Percentiles rank a stretch among this genome's conserved stretches.
These are phyloP conservation scores for Starmera caribaea DNA, from an alignment of 805 yeast species.

Conservation along the genomic window DNA sequence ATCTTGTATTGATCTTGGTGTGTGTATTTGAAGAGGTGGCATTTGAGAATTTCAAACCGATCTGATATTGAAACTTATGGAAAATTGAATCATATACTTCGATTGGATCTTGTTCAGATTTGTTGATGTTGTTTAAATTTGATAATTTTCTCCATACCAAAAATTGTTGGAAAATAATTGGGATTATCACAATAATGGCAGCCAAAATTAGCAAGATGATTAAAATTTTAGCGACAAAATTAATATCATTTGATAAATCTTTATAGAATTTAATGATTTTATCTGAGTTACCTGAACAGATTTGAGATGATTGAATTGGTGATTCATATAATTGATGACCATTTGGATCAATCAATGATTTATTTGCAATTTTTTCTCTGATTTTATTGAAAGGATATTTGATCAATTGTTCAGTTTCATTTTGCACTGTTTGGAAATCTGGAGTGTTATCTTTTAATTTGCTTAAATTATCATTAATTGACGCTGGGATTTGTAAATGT, in stretches of 20 bases:
- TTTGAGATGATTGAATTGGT: slow-evolving; percentile 18
- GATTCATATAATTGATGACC: slow-evolving; percentile 31
- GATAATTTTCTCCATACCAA: slow-evolving; percentile 37
- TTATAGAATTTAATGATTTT: slow-evolving; percentile 30
- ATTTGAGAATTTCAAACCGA: slow-evolving; percentile 10
- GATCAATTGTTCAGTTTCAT: slow-evolving; percentile 44
- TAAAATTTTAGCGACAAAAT: slow-evolving; percentile 27
- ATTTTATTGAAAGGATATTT: slow-evolving; percentile 49
- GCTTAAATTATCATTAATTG: slow-evolving; percentile 50
- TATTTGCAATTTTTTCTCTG: slow-evolving; percentile 28
- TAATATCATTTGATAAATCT: slow-evolving; percentile 22
- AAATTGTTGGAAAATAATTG: slow-evolving; percentile 35
- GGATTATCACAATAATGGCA: slow-evolving; percentile 33
- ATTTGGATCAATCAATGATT: slow-evolving; percentile 12
- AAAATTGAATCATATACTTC: slow-evolving; percentile 13
- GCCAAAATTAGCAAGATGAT: slow-evolving; percentile 27
- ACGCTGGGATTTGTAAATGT: slow-evolving; percentile 53
- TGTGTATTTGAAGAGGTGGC: slow-evolving; percentile 1
- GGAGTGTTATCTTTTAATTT: slow-evolving; percentile 46
- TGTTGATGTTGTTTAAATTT: slow-evolving; percentile 1
- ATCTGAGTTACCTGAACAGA: slow-evolving; percentile 31
- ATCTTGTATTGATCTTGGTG: slow-evolving; percentile 19
- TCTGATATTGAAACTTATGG: slow-evolving; percentile 14
- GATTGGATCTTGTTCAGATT: slow-evolving; percentile 10
- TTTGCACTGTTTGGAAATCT: slow-evolving; percentile 52